Evolutionary conservation across 257 asterid genomes (phyloP), one percentile per base, ranked within the genome.

Genomic region (Solanum arcanum): DNA sequence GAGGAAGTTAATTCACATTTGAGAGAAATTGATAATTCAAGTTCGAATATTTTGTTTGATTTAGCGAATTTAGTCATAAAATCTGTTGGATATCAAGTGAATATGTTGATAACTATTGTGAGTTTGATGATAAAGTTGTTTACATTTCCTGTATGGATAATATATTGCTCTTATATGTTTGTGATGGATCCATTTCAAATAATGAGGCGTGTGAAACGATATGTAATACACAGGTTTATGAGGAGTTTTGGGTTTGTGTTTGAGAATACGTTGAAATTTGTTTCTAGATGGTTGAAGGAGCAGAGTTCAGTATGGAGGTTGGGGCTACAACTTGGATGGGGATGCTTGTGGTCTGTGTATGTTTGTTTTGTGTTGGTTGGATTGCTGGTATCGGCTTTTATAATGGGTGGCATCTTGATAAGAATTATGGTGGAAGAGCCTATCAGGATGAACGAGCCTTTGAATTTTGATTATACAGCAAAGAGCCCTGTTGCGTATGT

Each of bases 391-490:
- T 90, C 92, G 4, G 95, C 98, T 2, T 96, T 97, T 92, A 90
- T 93, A 47, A 88, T 92, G 86, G 94, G 97, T 70, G 98, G 98
- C 60, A 41, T 95, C 42, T 80, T 96, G 87, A 86, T 93, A 68
- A 93, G 86, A 88, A 83, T 86, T 84, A 76, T 91, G 85, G 95
- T 96, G 88, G 98, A 93, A 92, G 95, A 96, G 89, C 99, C 99
- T 1, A 85, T 95, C 47, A 92, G 91, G 88, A 91, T 96, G 91
- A 84, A 44, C 86, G 92, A 92, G 77, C 46, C 83, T 80, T 91
- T 97, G 95, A 94, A 95, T 92, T 96, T 97, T 89, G 98, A 97
- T 91, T 97, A 93, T 75, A 91, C 94, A n/a, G 94, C 94, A 90
- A 95, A 91, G 90, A 95, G 95, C 87, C 99, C 99, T 0, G 91